Evolutionary conservation across 202 grass and related monocot species (phyloP).

Genomic region (Hordeum pubiflorum): DNA sequence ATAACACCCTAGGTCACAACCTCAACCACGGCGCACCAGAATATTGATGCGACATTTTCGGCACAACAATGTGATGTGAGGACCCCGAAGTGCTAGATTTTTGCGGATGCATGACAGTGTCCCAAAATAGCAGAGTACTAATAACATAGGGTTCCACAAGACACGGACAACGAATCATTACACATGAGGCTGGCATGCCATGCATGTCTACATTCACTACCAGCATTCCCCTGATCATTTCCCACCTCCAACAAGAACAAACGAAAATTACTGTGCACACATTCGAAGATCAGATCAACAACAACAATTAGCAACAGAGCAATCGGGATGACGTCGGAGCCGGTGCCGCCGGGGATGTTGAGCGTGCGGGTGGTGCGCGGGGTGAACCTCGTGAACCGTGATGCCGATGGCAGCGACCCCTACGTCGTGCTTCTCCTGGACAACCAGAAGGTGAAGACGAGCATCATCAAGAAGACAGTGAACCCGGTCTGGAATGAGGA

Average conservation of each 20-base stretch:
- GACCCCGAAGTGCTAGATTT: too few species aligned
- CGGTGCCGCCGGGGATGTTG: conserved; percentile 27
- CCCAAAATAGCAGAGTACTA: not conserved
- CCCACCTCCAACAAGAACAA: not conserved
- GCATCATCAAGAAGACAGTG: conserved; percentile 52
- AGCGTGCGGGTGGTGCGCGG: conserved; percentile 41
- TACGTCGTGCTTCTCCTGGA: conserved; percentile 48
- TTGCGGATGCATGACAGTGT: not conserved
- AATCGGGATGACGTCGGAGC: not conserved
- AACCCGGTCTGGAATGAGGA: conserved; percentile 81
- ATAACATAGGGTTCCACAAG: not conserved
- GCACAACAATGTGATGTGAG: too few species aligned
- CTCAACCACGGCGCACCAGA: too few species aligned
- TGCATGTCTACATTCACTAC: not conserved
- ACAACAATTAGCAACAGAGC: not conserved
- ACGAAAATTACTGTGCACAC: not conserved
- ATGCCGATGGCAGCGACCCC: conserved; percentile 44
- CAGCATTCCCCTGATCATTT: not conserved
- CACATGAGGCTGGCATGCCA: not conserved
- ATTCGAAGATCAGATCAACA: not conserved
- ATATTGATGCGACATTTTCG: too few species aligned
- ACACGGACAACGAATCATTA: not conserved
- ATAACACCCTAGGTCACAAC: too few species aligned
- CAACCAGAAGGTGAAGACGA: conserved; percentile 66
- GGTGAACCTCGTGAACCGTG: conserved; percentile 35